Evolutionary conservation across 1,284 basidiomycete genomes (phyloP), one percentile per base, ranked within the genome.

Genomic region (Dichomitus squalens): DNA sequence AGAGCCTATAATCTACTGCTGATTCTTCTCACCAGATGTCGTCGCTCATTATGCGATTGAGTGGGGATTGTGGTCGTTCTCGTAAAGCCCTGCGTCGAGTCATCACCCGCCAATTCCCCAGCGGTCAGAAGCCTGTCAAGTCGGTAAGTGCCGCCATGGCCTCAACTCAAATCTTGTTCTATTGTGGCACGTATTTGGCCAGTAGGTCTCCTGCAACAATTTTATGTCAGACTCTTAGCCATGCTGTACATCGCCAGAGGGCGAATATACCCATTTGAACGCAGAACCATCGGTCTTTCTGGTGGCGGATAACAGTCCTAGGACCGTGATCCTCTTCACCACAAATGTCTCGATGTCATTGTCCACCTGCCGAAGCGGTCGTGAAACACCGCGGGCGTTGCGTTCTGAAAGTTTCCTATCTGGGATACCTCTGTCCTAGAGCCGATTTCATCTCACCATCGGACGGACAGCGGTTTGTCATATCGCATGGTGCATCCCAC

Each of bases 1-100:
- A 54, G 53, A 53, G 34, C 49, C 49, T 49, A 25, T 59, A 64
- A 61, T 61, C 21, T 20, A 61, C 50, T 47, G 34, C 62, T 61
- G 59, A 64, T 59, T 50, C 57, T 48, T 53, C 62, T 61, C 57
- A 57, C 62, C 47, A 59, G 54, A 59, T 53, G 12, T 29, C 34
- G 33, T 34, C 29, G 29, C 31, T 29, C 12, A 18, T 33, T 18
- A 27, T 34, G 44, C 44, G 41, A 44, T 44, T n/a, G 27, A 44
- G 41, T 47, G n/a, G 18, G 44, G 14, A 20, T 34, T 21, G 29
- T 50, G 27, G 25, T 35, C 18, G 46, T 31, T 46, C 38, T n/a
- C 31, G 40, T 27, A 34, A 34, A 47, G 44, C 44, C 29, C 41
- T 49, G n/a, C 27, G 20, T 18, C 11, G 44, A 20, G 4, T 36